phyloP scores from a whole-genome alignment of 768 basidiomycete species.

The Lactifluus subvellereus region DNA sequence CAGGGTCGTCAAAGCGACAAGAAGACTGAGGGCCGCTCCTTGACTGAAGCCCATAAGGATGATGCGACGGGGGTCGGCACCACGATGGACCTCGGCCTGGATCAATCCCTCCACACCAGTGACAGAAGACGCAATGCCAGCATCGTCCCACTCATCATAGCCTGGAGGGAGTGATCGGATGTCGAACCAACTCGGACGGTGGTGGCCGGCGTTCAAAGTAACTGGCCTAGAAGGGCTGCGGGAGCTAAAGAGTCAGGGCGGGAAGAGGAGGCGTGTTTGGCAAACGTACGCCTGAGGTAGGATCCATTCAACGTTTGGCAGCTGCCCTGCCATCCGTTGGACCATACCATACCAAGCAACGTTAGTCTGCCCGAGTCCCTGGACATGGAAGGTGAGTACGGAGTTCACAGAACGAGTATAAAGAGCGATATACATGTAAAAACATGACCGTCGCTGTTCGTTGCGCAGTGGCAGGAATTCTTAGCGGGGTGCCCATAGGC shows the following conservation, averaged over 20 bases:
- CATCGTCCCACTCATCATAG: constrained; percentile 35
- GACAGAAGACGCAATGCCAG: constrained; percentile 34
- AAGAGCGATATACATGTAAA: constrained; percentile 26
- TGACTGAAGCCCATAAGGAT: constrained; percentile 42
- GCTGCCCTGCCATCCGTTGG: constrained; percentile 32
- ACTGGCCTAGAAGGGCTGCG: constrained; percentile 31
- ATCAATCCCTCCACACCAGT: constrained; percentile 35
- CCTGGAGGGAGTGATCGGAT: constrained; percentile 36
- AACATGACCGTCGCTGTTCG: constrained; percentile 31
- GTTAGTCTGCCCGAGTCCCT: constrained; percentile 40
- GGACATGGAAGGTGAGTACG: not conserved
- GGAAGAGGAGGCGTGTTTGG: not conserved
- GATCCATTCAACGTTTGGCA: constrained; percentile 40
- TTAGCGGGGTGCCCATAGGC: not conserved
- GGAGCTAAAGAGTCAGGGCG: not conserved
- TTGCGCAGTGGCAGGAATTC: constrained; percentile 18
- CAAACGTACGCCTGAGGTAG: constrained; percentile 39
- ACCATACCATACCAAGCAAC: constrained; percentile 34
- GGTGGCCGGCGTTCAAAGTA: constrained; percentile 28
- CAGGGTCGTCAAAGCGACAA: constrained; percentile 37
- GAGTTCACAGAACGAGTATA: not conserved
- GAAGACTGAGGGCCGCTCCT: constrained; percentile 37
- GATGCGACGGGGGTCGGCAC: constrained; percentile 34
- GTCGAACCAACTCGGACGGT: constrained; percentile 41
- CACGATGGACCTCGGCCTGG: constrained; percentile 34